Evolutionary conservation across 106 monocot species (phyloP).

Genomic region (Ottelia alismoides): DNA sequence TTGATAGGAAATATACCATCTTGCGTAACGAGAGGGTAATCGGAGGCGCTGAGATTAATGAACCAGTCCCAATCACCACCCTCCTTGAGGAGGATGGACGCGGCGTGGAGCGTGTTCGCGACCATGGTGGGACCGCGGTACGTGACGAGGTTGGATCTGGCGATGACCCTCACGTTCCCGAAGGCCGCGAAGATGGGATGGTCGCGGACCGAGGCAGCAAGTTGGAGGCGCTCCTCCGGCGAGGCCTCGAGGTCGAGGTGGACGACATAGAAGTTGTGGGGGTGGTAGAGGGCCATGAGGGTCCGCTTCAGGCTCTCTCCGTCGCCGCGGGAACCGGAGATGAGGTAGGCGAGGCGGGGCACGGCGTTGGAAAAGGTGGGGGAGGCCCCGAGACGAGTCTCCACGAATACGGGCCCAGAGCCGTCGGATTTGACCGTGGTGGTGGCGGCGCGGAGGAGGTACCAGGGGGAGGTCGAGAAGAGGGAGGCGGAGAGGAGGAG

Average conservation of each 20-base stretch:
- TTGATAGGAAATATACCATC: conserved; percentile 35
- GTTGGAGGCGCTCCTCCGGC: conserved; percentile 20
- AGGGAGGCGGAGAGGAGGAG: too few species aligned
- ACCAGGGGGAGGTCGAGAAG: conserved; percentile 6
- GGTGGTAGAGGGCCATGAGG: conserved; percentile 62
- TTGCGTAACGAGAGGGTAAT: conserved; percentile 71
- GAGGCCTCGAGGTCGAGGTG: conserved; percentile 54
- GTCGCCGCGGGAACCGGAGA: conserved; percentile 62
- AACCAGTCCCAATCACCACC: conserved; percentile 65
- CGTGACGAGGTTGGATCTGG: conserved; percentile 48
- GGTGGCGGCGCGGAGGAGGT: conserved; percentile 1
- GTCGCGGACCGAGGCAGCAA: conserved; percentile 15
- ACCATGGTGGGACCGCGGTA: conserved; percentile 76
- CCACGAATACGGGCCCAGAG: conserved; percentile 21
- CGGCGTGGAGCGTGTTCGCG: conserved; percentile 54
- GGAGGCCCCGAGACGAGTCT: conserved; percentile 26
- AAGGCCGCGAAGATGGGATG: conserved; percentile 24
- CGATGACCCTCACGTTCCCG: conserved; percentile 42
- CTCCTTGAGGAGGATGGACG: conserved; percentile 38
- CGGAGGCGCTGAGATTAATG: conserved; percentile 68
- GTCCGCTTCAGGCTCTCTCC: conserved; percentile 23
- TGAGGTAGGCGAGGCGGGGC: conserved; percentile 65
- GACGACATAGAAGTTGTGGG: conserved; percentile 48
- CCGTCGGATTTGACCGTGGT: conserved; percentile 5
- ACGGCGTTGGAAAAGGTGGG: conserved; percentile 2